Conservation (phyloP, 768 basidiomycete genomes). For the Dioszegia hungarica region DNA sequence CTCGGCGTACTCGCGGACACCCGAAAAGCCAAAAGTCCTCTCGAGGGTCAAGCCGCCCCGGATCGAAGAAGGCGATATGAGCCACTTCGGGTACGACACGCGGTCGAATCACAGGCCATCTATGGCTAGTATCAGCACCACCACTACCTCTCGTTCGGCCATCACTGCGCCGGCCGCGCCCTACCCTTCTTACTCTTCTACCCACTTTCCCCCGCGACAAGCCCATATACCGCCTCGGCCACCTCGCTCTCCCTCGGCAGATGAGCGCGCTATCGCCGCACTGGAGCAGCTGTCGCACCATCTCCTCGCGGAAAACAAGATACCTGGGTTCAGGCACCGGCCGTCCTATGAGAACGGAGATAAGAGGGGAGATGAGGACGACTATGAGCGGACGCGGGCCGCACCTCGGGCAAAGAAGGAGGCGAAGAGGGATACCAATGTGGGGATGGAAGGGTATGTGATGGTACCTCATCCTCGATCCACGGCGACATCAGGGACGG, state of each 20-base stretch:
- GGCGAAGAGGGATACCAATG: not conserved
- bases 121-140: not conserved
- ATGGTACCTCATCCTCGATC: not conserved
- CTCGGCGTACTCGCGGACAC: not conserved
- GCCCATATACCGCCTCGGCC: not conserved
- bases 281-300: conserved; percentile 2
- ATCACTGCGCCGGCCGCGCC: too few species aligned
- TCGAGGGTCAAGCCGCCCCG: not conserved
- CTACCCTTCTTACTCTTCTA: not conserved
- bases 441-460: not conserved
- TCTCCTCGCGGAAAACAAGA: conserved; percentile 6
- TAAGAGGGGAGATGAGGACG: not conserved
- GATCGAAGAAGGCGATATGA: not conserved
- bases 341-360: not conserved
- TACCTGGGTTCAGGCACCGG: not conserved
- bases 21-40: not conserved
- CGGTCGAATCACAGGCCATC: not conserved
- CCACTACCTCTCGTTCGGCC: too few species aligned
- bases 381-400: not conserved
- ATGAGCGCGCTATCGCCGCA: not conserved
- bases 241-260: not conserved
- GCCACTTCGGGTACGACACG: not conserved
- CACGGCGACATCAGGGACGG: not conserved
- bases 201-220: too few species aligned
- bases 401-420: not conserved